Evolutionary conservation across 1,139 yeast genomes (phyloP).

Genomic region (Geotrichum aggregatum): DNA sequence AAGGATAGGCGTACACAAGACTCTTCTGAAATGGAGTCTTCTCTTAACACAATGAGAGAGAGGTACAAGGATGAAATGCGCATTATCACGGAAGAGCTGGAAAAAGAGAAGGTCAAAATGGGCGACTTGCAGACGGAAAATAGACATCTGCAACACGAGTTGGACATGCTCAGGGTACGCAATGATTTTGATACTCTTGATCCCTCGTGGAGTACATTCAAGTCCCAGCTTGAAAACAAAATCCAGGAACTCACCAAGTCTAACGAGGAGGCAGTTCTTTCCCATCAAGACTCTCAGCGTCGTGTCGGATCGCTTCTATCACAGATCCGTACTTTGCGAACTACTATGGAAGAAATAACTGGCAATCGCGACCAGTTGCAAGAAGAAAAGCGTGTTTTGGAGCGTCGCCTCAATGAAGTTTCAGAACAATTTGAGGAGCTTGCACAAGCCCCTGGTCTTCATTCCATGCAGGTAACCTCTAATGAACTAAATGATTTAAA

Average conservation of each 20-base stretch:
- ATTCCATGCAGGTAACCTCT: slow-evolving; percentile 2
- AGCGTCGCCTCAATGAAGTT: slow-evolving; percentile 35
- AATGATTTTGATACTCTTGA: slow-evolving; percentile 22
- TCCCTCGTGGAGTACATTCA: slow-evolving; percentile 42
- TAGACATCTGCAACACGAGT: slow-evolving; percentile 57
- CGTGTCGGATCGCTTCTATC: slow-evolving; percentile 37
- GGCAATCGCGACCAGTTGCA: slow-evolving; percentile 39
- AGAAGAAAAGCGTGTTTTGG: slow-evolving; percentile 39
- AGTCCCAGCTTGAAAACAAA: slow-evolving; percentile 51
- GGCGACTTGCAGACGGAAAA: slow-evolving; percentile 56
- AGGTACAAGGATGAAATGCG: slow-evolving; percentile 55
- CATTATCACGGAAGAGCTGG: slow-evolving; percentile 54
- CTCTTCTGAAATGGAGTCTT: slow-evolving; percentile 27
- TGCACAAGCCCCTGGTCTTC: slow-evolving; percentile 25
- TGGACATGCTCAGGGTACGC: slow-evolving; percentile 41
- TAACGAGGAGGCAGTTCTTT: slow-evolving; percentile 43
- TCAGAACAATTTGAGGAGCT: slow-evolving; percentile 33
- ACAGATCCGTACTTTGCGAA: slow-evolving; percentile 36
- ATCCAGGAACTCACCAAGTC: slow-evolving; percentile 49
- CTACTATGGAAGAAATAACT: slow-evolving; percentile 39
- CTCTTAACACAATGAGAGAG: slow-evolving; percentile 37
- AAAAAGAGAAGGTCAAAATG: slow-evolving; percentile 49
- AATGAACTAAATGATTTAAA: slow-evolving; percentile 27
- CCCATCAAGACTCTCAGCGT: slow-evolving; percentile 40
- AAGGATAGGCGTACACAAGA: slow-evolving; percentile 32